phyloP scores from a whole-genome alignment of 306 rosid genomes.

The Alnus glutinosa region DNA sequence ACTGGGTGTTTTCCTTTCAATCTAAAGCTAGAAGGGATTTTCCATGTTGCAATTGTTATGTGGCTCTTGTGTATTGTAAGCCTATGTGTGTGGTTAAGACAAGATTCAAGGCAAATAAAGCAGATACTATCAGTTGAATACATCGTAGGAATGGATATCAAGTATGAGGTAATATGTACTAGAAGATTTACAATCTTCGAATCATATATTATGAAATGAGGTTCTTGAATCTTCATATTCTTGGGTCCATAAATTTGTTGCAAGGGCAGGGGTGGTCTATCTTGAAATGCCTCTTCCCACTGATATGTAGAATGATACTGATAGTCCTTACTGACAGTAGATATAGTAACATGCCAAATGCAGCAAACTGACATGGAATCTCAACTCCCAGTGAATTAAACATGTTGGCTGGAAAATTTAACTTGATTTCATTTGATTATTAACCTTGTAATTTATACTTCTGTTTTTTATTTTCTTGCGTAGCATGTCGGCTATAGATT shows the following conservation, averaged over 20 bases:
- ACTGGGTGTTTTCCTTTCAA: not conserved
- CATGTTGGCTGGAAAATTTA: constrained; percentile 8
- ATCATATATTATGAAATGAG: not conserved
- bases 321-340: not conserved
- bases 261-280: not conserved
- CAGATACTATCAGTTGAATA: no score
- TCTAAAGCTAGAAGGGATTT: not conserved
- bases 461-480: constrained; percentile 28
- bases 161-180: not conserved
- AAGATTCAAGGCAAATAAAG: not conserved
- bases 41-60: not conserved
- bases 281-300: not conserved
- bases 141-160: not conserved
- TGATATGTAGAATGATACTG: not conserved
- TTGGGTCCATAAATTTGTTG: not conserved
- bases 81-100: not conserved
- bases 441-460: constrained; percentile 1
- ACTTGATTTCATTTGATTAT: not conserved
- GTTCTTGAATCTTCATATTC: not conserved
- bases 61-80: not conserved
- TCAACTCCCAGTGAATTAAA: not conserved
- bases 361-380: constrained; percentile 1
- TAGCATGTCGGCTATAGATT: constrained; percentile 97
- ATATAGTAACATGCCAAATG: not conserved
- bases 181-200: not conserved